Evolutionary conservation across 345 rosid genomes (phyloP), one percentile per base, ranked within the genome.

Genomic region (Ceriops decandra): DNA sequence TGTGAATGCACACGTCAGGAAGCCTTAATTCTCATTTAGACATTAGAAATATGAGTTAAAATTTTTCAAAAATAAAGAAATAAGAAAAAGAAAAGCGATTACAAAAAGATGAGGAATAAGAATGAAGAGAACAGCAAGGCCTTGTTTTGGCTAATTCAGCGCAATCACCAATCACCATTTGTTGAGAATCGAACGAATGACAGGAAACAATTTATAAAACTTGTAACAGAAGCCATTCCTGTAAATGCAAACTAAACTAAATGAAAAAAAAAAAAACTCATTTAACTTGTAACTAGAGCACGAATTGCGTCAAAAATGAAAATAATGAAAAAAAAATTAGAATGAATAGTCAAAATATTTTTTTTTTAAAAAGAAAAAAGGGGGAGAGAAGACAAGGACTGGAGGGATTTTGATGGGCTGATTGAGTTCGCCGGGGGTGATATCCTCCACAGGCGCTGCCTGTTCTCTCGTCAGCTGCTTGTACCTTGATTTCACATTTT

Each of bases 401-500:
- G 86, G 86, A 80, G 96, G 95, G 71, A 90, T 87, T 71, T 86
- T 75, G 46, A 93, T 71, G n/a, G 98, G 98, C 71, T 90, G 97
- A 75, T 93, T 90, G 78, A 93, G 97, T 79, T 93, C 97, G 15
- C 98, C 98, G 17, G 97, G 95, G 17, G 85, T 77, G 72, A 90
- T 84, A 56, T 90, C 92, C 69, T 88, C 87, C 1, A 75, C 73
- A 0, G 87, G 88, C 0, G 82, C 76, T 0, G 82, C 80, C 61
- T 88, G 90, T 53, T 87, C 97, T 65, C 75, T 87, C 52, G 84
- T 84, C 72, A 90, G 74, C 74, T 75, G 81, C 64, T 88, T 93
- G 78, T 93, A 90, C 57, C 83, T 83, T 47, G 95, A 85, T 42
- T 82, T 82, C 21, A 74, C 81, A 70, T 72, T 78, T 54, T 81